Evolutionary conservation across 2,329 filamentous ascomycete species (phyloP).

Genomic region (Rachicladosporium sp.): DNA sequence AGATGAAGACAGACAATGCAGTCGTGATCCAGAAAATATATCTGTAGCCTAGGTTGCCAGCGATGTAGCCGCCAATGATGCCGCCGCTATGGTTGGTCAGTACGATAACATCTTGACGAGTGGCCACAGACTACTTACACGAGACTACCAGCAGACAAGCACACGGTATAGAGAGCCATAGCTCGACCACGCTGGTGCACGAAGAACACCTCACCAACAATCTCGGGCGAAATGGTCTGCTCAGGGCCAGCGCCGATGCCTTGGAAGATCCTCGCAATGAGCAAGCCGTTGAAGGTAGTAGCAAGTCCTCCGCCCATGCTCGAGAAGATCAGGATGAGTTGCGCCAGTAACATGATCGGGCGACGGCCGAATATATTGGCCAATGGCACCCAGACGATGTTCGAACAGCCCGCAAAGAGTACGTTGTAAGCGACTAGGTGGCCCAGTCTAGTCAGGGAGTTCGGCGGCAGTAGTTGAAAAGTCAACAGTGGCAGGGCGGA

Average conservation of each 20-base stretch:
- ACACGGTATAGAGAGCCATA: slow-evolving; percentile 18
- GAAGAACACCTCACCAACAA: slow-evolving; percentile 31
- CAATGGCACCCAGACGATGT: slow-evolving; percentile 31
- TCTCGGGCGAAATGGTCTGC: slow-evolving; percentile 29
- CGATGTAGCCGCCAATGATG: slow-evolving; percentile 30
- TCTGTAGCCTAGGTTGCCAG: slow-evolving; percentile 19
- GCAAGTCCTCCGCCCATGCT: slow-evolving; percentile 30
- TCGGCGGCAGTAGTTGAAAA: slow-evolving; percentile 18
- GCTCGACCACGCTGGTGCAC: slow-evolving; percentile 30
- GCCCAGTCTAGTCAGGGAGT: slow-evolving; percentile 21
- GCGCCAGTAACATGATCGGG: slow-evolving; percentile 24
- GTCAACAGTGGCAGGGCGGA: slow-evolving; percentile 25
- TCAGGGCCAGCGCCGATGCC: slow-evolving; percentile 25
- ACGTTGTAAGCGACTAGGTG: slow-evolving; percentile 22
- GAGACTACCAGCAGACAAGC: slow-evolving; percentile 1
- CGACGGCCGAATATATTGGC: slow-evolving; percentile 29
- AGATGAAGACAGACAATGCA: slow-evolving; percentile 21
- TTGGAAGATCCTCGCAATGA: slow-evolving; percentile 28
- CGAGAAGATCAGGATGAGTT: slow-evolving; percentile 22
- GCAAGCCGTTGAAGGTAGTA: slow-evolving; percentile 23
- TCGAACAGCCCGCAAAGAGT: slow-evolving; percentile 27
- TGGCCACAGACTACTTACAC: not conserved
- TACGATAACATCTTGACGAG: too few relatives aligned
- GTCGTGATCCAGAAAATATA: slow-evolving; percentile 33
- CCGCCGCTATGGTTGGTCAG: slow-evolving; percentile 15